Evolutionary conservation across 2,329 filamentous ascomycete species (phyloP).

Genomic region (Fusarium begoniae): DNA sequence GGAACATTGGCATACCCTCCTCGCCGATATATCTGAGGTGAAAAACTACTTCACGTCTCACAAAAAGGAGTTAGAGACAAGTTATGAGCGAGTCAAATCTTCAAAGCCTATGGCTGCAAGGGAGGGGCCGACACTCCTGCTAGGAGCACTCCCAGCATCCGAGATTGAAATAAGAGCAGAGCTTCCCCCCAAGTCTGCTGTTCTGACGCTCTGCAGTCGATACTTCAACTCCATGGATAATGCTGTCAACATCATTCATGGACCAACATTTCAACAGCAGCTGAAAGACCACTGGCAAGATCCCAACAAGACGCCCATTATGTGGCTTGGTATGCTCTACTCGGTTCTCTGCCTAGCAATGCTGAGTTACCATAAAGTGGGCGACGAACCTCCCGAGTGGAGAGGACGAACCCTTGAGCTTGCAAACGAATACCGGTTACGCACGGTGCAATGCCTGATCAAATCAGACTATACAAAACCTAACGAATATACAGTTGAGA

Average conservation of each 20-base stretch:
- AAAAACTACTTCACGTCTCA: conserved; percentile 88
- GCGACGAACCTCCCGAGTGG: conserved; percentile 83
- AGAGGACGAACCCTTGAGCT: conserved; percentile 70
- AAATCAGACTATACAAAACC: conserved; percentile 81
- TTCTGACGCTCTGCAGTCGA: conserved; percentile 85
- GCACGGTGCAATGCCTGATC: conserved; percentile 81
- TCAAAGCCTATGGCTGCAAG: conserved; percentile 68
- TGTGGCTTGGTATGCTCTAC: conserved; percentile 83
- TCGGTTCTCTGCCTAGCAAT: conserved; percentile 80
- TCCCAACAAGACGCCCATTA: conserved; percentile 75
- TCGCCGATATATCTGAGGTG: conserved; percentile 88
- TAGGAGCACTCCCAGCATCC: conserved; percentile 76
- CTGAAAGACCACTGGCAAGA: conserved; percentile 74
- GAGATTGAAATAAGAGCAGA: conserved; percentile 81
- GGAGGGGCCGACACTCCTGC: conserved; percentile 79
- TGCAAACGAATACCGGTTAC: conserved; percentile 71
- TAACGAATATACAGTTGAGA: conserved; percentile 79
- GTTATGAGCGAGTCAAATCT: conserved; percentile 78
- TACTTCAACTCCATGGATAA: conserved; percentile 88
- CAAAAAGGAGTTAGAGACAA: conserved; percentile 88
- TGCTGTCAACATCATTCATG: conserved; percentile 79
- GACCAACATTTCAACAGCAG: conserved; percentile 84
- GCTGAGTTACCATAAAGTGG: conserved; percentile 81
- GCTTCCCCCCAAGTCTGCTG: conserved; percentile 81
- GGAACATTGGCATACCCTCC: conserved; percentile 83